Percentiles rank a stretch among this genome's conserved stretches.
These are phyloP conservation scores for Geranium rotundifolium DNA, from an alignment of 345 rosid genomes.

Conservation along the genomic window DNA sequence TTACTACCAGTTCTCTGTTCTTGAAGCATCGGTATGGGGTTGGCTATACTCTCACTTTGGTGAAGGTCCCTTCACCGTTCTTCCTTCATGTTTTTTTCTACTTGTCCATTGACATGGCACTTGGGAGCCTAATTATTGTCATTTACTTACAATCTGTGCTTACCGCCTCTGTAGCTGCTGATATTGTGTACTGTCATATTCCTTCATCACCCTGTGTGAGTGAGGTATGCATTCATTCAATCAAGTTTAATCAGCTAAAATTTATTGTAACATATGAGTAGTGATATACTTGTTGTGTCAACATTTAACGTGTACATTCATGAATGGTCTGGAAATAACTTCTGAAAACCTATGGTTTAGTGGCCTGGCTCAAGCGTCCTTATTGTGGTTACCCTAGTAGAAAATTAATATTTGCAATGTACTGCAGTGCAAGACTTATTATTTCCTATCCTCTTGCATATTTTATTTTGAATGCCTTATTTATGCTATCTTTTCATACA, in stretches of 20 bases:
- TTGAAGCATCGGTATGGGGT: slow-evolving; percentile 94
- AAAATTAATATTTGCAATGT: no score
- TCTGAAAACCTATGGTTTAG: no score
- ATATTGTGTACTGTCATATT: slow-evolving; percentile 66
- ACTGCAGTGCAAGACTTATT: no score
- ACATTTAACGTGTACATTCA: not conserved
- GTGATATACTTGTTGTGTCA: not conserved
- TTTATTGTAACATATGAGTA: not conserved
- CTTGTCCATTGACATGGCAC: slow-evolving; percentile 9
- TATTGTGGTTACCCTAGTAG: not conserved
- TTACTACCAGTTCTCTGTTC: slow-evolving; percentile 69
- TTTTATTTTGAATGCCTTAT: not conserved
- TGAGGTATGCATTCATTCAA: slow-evolving; percentile 41
- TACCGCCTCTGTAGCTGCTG: slow-evolving; percentile 58
- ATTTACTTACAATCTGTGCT: slow-evolving; percentile 62
- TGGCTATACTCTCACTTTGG: slow-evolving; percentile 92
- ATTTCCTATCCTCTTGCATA: not conserved
- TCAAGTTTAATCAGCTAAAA: not conserved
- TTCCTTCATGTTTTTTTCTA: not conserved
- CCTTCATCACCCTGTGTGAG: slow-evolving; percentile 89
- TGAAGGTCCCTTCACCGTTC: slow-evolving; percentile 49
- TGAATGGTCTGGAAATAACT: no score
- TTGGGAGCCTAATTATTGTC: slow-evolving; percentile 11
- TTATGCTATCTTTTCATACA: not conserved
- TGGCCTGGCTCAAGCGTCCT: no score